Base-by-base conservation (phyloP, 108 stramenopile species). In the Pseudonitzschia delicatissima region DNA sequence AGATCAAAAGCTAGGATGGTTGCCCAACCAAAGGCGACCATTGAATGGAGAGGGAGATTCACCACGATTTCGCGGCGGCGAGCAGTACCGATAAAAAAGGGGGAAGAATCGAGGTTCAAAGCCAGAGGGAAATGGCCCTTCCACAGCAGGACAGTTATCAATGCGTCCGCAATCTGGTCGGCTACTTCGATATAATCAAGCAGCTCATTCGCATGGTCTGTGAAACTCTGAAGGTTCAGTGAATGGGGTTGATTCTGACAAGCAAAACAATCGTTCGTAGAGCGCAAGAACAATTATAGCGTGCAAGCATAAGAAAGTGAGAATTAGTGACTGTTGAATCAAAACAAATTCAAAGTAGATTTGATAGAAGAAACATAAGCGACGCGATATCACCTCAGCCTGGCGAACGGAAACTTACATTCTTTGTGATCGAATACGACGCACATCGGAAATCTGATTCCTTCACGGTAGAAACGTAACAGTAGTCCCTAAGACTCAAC, bases 131-230 rank as follows among this genome's bases (percentile, higher is more conserved):
- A 55, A 29, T 55, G 53, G n/a, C 68, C 71, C 44, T 76, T 70
- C 86, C 86, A 87, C 18, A 86, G 44, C 5, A 87, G 18, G 23
- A 83, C 42, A n/a, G 66, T 71, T 23, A 77, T 42, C 21, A 72
- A 7, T 27, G 66, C 74, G 52, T 84, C 76, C 27, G 72, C 63
- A 6, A 80, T 51, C 2, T 20, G 9, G 48, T 78, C 77, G 31
- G 62, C 71, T 5, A 71, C 53, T 13, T 62, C 64, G 18, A 71
- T 45, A 40, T 74, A 78, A 18, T 26, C 47, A 44, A 42, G n/a
- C n/a, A 78, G 44, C 32, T 78, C 77, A 6, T 64, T 27, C 1
- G 57, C 50, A 20, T 72, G 58, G 13, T 51, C 44, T 1, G 48
- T 57, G 9, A 79, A 37, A 17, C 62, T 35, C 45, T 21, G 36